Evolutionary conservation across 208 protist genomes (phyloP).

Genomic region (Leptomonas pyrrhocoris): DNA sequence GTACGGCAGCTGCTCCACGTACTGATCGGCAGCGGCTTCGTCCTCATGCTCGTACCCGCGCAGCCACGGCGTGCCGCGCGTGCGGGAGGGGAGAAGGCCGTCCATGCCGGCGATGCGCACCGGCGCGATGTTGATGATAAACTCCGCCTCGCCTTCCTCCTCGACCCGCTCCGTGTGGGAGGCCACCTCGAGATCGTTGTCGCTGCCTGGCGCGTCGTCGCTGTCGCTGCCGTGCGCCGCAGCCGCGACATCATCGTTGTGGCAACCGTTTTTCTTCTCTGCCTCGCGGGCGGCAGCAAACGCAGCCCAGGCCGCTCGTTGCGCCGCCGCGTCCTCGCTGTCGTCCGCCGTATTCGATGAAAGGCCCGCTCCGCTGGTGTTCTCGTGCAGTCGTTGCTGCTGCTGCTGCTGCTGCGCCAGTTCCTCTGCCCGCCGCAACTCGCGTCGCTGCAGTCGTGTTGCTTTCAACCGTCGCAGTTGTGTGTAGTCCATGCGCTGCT

Average conservation of each 20-base stretch:
- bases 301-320: conserved; percentile 10
- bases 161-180: conserved; percentile 31
- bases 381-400: neutral
- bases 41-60: conserved; percentile 34
- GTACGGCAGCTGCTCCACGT: conserved; percentile 29
- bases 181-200: conserved; percentile 15
- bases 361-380: neutral
- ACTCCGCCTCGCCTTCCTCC: conserved; percentile 37
- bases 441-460: conserved; percentile 19
- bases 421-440: conserved; percentile 8
- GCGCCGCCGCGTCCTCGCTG: neutral
- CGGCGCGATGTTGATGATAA: conserved; percentile 48
- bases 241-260: neutral
- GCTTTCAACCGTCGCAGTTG: conserved; percentile 27
- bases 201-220: conserved; percentile 11
- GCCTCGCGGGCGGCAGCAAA: conserved; percentile 13
- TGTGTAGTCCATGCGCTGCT: conserved; percentile 40
- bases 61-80: conserved; percentile 61
- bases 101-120: conserved; percentile 58
- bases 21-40: conserved; percentile 32
- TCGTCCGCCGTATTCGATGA: neutral
- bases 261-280: neutral
- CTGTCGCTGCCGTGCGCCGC: neutral
- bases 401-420: conserved; percentile 1
- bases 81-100: conserved; percentile 36